phyloP scores from a whole-genome alignment of 495 filamentous ascomycete genomes.

The Halenospora varia region DNA sequence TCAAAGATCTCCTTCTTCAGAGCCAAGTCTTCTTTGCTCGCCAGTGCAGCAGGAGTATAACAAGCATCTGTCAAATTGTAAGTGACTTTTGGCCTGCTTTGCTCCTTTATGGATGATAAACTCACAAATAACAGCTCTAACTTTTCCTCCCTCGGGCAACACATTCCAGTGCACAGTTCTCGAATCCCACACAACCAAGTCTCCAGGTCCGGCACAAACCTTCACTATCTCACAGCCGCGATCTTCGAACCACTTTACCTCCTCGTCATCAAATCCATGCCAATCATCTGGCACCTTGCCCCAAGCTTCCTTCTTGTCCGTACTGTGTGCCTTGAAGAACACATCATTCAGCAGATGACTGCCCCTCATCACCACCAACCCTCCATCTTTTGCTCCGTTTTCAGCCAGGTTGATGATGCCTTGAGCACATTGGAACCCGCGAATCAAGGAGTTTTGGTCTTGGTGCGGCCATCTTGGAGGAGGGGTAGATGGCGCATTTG shows the following conservation, averaged over 20 bases:
- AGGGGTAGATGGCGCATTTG: neutral
- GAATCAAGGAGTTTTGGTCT: constrained; percentile 25
- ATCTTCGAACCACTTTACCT: constrained; percentile 32
- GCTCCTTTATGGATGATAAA: constrained; percentile 19
- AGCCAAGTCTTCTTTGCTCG: constrained; percentile 27
- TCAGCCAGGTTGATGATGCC: constrained; percentile 38
- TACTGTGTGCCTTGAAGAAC: constrained; percentile 32
- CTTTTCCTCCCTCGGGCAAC: constrained; percentile 2
- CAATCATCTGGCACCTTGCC: constrained; percentile 26
- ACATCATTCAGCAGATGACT: constrained; percentile 30
- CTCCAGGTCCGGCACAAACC: constrained; percentile 35
- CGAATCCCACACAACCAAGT: constrained; percentile 40
- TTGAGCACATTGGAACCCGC: constrained; percentile 36
- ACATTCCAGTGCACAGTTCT: constrained; percentile 33
- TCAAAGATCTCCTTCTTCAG: constrained; percentile 35
- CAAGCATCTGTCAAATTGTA: constrained; percentile 36
- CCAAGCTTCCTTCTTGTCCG: constrained; percentile 25
- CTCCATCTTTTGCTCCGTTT: constrained; percentile 35
- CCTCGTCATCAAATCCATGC: constrained; percentile 28
- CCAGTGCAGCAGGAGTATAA: constrained; percentile 34
- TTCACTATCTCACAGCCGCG: constrained; percentile 31
- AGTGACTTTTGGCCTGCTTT: constrained; percentile 24
- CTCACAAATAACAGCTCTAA: constrained; percentile 11
- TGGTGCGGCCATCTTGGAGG: constrained; percentile 26
- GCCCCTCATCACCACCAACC: constrained; percentile 29